Evolutionary conservation across 2,329 filamentous ascomycete species (phyloP), one percentile per base, ranked within the genome.

Genomic region (Metarhizium album): DNA sequence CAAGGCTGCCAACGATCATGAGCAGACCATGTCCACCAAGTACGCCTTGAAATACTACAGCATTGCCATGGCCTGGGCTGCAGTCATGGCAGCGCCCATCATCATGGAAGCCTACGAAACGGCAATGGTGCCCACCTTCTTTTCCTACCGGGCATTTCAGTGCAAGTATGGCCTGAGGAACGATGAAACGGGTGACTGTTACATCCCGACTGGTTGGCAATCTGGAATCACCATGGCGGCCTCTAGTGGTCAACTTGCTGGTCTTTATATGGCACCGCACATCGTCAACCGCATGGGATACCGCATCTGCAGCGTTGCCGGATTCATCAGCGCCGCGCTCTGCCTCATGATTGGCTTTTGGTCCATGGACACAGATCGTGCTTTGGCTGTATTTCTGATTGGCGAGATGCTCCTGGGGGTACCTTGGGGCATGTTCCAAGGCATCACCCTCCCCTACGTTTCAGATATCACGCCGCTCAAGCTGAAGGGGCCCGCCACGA

Each of bases 261-360:
- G 56, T 9, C 53, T 58, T 5, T 53, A 51, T 33, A 14, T 51
- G 4, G 56, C 56, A 13, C 53, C 56, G 24, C 45, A 31, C 11
- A 29, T 53, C 27, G n/a, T 53, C 11, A 53, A 52, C 42, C 42
- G 45, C 29, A 23, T 47, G 22, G 55, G 55, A 11, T 57, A 57
- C 37, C 53, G 37, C 16, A 6, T 1, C 45, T 70, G 5, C 68
- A 71, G 35, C 45, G 22, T 22, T 11, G 24, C n/a, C 3, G 38
- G 13, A 55, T 72, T 69, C 67, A 53, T 63, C 0, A 70, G 66
- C 60, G 62, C 67, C 1, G 53, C 64, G 1, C 64, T 65, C 1
- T 56, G 70, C 1, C 48, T 70, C n/a, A 31, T 67, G 2, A 58
- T 40, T 40, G 37, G 37, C 37, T 40, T 40, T 16, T 40, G 37